Evolutionary conservation across 179 eudicot genomes (phyloP).

Genomic region (Corrigiola litoralis): DNA sequence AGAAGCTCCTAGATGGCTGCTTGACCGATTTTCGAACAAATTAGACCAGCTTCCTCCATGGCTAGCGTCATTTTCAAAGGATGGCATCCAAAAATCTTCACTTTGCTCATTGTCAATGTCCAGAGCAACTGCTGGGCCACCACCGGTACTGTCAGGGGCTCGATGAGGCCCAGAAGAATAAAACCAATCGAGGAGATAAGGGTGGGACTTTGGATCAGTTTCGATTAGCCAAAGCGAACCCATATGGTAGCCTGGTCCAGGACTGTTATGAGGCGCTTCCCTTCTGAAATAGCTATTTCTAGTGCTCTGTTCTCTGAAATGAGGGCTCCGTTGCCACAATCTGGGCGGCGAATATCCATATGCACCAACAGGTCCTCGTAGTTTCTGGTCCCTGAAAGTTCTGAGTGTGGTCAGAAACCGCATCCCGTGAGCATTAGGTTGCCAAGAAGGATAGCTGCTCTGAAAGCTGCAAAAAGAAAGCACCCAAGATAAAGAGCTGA

Average conservation of each 20-base stretch:
- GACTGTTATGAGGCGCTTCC: constrained; percentile 31
- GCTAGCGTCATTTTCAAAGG: constrained; percentile 20
- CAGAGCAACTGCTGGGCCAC: constrained; percentile 25
- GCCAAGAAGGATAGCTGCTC: constrained; percentile 79
- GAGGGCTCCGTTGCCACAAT: constrained; percentile 35
- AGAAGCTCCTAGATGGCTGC: constrained; percentile 56
- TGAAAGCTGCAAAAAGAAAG: constrained; percentile 59
- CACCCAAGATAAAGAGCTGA: not conserved
- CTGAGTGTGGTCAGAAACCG: constrained; percentile 54
- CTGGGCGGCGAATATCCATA: constrained; percentile 32
- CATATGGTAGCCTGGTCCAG: constrained; percentile 31
- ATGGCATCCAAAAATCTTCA: constrained; percentile 39
- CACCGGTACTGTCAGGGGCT: constrained; percentile 16
- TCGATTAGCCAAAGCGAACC: constrained; percentile 64
- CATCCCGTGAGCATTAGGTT: constrained; percentile 66
- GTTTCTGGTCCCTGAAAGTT: constrained; percentile 56
- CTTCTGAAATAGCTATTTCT: constrained; percentile 42
- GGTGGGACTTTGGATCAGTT: constrained; percentile 50
- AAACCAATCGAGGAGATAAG: constrained; percentile 82
- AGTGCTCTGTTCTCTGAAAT: constrained; percentile 30
- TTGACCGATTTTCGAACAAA: constrained; percentile 34
- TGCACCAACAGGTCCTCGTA: constrained; percentile 31
- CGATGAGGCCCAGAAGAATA: constrained; percentile 51
- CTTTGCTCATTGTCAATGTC: constrained; percentile 31
- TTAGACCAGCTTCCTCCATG: constrained; percentile 45